These are phyloP conservation scores for Nectriaceae sp. DNA, from an alignment of 2,329 filamentous ascomycete species.

Conservation along the genomic window DNA sequence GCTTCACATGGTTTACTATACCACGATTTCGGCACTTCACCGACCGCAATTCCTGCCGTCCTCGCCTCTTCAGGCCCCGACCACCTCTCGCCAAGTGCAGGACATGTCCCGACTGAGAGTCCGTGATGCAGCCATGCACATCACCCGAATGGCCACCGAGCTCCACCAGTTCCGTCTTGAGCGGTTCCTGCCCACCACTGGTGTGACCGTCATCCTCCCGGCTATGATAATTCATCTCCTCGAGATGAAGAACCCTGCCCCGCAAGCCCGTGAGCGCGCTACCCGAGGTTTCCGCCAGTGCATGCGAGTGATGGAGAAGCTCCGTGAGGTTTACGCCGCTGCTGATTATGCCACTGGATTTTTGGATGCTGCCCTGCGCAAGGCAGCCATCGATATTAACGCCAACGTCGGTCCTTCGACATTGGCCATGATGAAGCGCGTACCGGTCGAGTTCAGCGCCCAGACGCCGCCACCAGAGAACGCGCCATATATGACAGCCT, in stretches of 20 bases:
- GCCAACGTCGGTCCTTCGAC: slow-evolving; percentile 35
- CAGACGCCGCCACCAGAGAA: slow-evolving; percentile 59
- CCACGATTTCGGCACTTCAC: slow-evolving; percentile 87
- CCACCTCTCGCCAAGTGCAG: slow-evolving; percentile 68
- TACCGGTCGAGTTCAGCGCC: slow-evolving; percentile 40
- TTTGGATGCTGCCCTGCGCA: slow-evolving; percentile 86
- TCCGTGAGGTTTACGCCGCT: slow-evolving; percentile 87
- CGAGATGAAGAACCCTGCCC: slow-evolving; percentile 83
- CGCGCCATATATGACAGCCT: slow-evolving; percentile 43
- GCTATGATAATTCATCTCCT: slow-evolving; percentile 93
- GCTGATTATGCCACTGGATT: slow-evolving; percentile 97
- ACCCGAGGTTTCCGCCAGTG: slow-evolving; percentile 85
- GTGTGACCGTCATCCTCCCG: slow-evolving; percentile 86
- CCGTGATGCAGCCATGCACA: slow-evolving; percentile 79
- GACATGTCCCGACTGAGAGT: slow-evolving; percentile 83
- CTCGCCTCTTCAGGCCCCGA: slow-evolving; percentile 55
- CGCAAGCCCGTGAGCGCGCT: slow-evolving; percentile 70
- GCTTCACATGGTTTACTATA: slow-evolving; percentile 91
- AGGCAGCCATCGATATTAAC: slow-evolving; percentile 75
- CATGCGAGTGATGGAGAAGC: slow-evolving; percentile 85
- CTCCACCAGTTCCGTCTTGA: slow-evolving; percentile 74
- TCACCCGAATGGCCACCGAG: slow-evolving; percentile 80
- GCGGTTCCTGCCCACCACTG: slow-evolving; percentile 81
- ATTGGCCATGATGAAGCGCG: slow-evolving; percentile 38
- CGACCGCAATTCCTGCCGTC: slow-evolving; percentile 87